Percentiles rank a stretch among this genome's conserved stretches.
Evolutionary conservation across 2,329 filamentous ascomycete species (phyloP).

Genomic region (Hymenoscyphus albidus): DNA sequence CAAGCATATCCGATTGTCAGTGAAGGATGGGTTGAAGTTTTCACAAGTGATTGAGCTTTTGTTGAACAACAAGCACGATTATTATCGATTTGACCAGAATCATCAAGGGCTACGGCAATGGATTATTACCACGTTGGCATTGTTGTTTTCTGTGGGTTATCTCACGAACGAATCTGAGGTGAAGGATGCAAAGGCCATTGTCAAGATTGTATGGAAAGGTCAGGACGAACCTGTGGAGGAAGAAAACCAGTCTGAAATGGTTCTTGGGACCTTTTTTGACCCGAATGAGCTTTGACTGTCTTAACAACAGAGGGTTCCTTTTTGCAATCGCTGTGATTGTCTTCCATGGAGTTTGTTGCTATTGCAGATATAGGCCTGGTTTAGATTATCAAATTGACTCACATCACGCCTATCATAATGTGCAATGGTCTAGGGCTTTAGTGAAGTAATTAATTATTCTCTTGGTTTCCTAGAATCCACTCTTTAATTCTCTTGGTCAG

Average conservation of each 20-base stretch:
- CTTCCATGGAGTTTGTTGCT: neutral
- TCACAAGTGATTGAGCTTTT: neutral
- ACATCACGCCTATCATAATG: no score
- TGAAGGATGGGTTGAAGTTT: neutral
- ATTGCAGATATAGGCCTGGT: neutral
- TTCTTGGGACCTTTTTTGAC: conserved; percentile 4
- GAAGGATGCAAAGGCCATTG: neutral
- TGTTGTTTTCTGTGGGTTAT: conserved; percentile 3
- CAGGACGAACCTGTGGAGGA: neutral
- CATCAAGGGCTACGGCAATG: neutral
- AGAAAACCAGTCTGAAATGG: neutral
- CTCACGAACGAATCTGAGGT: conserved; percentile 4
- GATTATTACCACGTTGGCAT: neutral
- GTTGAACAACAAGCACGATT: conserved; percentile 4
- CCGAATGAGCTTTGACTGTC: neutral
- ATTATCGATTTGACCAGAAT: neutral
- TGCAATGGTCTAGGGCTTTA: no score
- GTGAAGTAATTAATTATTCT: no score
- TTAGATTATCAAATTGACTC: neutral
- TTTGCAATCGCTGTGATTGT: neutral
- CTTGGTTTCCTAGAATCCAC: no score
- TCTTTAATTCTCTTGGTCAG: no score
- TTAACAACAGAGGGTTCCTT: neutral
- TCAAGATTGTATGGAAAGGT: neutral
- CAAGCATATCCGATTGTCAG: neutral